phyloP scores from a whole-genome alignment of 2,329 filamentous ascomycete species.

The Lasiodiplodia sp. region DNA sequence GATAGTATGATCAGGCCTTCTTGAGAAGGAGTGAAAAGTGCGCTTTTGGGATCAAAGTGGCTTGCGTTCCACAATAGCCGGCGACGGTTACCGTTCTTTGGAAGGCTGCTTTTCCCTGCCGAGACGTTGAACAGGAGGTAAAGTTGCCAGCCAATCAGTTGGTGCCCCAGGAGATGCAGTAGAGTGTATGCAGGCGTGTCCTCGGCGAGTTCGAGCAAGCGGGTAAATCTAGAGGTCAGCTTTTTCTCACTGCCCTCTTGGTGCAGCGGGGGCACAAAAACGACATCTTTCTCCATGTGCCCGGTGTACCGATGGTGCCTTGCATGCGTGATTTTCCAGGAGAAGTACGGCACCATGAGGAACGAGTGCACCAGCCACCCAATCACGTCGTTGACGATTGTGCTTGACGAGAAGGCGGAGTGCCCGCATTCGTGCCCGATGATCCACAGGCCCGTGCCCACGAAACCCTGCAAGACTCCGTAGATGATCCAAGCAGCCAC shows the following conservation, averaged over 20 bases:
- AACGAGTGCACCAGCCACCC: constrained; percentile 71
- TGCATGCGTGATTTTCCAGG: constrained; percentile 74
- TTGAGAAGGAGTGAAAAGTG: constrained; percentile 67
- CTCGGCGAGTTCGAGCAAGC: constrained; percentile 55
- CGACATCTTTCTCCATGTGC: constrained; percentile 69
- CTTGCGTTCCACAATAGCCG: constrained; percentile 30
- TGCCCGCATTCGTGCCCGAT: constrained; percentile 76
- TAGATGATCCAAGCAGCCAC: constrained; percentile 63
- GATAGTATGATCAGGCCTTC: constrained; percentile 64
- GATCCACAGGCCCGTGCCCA: constrained; percentile 75
- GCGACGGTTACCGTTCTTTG: neutral
- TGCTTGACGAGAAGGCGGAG: constrained; percentile 67
- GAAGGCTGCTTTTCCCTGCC: constrained; percentile 9
- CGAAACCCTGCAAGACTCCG: constrained; percentile 69
- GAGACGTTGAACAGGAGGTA: constrained; percentile 67
- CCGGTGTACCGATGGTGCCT: constrained; percentile 74
- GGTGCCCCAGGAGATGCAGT: constrained; percentile 65
- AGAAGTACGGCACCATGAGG: constrained; percentile 74
- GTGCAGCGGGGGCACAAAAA: constrained; percentile 43
- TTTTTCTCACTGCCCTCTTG: constrained; percentile 24
- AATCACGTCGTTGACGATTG: constrained; percentile 64
- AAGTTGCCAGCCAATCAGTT: constrained; percentile 69
- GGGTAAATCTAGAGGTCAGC: constrained; percentile 33
- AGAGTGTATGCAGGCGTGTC: constrained; percentile 68
- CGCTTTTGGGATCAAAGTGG: constrained; percentile 69